These are phyloP conservation scores for Poa annua DNA, from an alignment of 176 grass and related monocot genomes.

Conservation along the genomic window DNA sequence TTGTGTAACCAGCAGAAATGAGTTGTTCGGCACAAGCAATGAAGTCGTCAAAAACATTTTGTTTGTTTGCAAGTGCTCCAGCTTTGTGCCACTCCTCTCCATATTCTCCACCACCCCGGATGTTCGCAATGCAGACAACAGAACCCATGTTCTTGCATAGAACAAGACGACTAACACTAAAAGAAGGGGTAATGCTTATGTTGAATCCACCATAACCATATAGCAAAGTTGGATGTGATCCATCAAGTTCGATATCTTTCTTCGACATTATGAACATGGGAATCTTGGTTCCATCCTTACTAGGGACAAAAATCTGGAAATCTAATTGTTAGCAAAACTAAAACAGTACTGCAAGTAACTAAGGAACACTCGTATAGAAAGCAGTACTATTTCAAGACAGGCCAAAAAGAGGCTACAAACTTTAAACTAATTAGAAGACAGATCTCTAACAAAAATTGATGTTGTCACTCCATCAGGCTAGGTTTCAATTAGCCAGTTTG, in stretches of 20 bases:
- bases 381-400: background rate
- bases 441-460: slow-evolving; percentile 1
- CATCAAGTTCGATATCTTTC: slow-evolving; percentile 76
- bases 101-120: slow-evolving; percentile 96
- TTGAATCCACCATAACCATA: slow-evolving; percentile 98
- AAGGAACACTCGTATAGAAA: slow-evolving; percentile 31
- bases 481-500: background rate
- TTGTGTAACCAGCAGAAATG: slow-evolving; percentile 77
- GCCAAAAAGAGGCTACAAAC: background rate
- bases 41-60: slow-evolving; percentile 98
- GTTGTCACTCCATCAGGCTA: background rate
- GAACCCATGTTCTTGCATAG: slow-evolving; percentile 74
- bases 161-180: slow-evolving; percentile 73
- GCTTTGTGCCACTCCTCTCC: slow-evolving; percentile 99
- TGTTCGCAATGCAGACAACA: slow-evolving; percentile 81
- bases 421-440: slow-evolving; percentile 1
- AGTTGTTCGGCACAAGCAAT: slow-evolving; percentile 77
- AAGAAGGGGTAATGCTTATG: slow-evolving; percentile 80
- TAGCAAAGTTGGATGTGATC: slow-evolving; percentile 77
- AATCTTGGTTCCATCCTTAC: slow-evolving; percentile 85
- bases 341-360: slow-evolving; percentile 10
- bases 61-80: slow-evolving; percentile 80
- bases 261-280: slow-evolving; percentile 91
- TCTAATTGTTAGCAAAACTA: slow-evolving; percentile 18
- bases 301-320: slow-evolving; percentile 73